Base-by-base conservation (phyloP, 768 basidiomycete species). In the Lactifluus volemus region DNA sequence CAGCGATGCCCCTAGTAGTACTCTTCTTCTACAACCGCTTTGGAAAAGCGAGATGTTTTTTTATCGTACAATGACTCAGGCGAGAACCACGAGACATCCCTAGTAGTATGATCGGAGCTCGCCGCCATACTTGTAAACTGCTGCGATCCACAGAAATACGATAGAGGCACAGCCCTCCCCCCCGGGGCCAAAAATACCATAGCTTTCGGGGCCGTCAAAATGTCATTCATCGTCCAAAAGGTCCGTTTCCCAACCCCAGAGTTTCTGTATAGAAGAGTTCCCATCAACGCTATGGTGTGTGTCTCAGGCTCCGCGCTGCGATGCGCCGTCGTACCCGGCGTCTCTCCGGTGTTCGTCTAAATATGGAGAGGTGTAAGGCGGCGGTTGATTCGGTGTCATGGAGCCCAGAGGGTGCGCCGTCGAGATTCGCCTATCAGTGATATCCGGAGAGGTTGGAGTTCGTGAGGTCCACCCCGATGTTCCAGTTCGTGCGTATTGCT, bases 381-480 rank as follows among this genome's bases (percentile, higher is more conserved):
- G 25, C 19, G 49, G 36, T 38, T 61, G 60, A n/a, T 41, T 57
- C 29, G 51, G 60, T 12, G 44, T 10, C 15, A 57, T 30, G 21
- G 60, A 38, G n/a, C 49, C n/a, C 21, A 47, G 60, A 30, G 55
- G 36, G 10, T 61, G 60, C 9, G 60, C 19, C 1, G 55, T 41
- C 0, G 60, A 57, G 19, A 52, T 47, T 38, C 60, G 55, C 44
- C 60, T 61, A 9, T 61, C 55, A 21, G 55, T 10, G 38, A 32
- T 17, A 15, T 57, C 60, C 15, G 60, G 50, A 12, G 60, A 57
- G 29, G 38, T 57, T 48, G 55, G 50, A 5, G 50, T 9, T 25
- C 60, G 60, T n/a, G 45, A 45, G 19, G 60, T 29, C 60, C 60
- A 61, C 14, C 49, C 55, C 25, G 60, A 29, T 17, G 55, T 30